Evolutionary conservation across 1,284 basidiomycete genomes (phyloP).

Genomic region (Phaffia rhodozyma): DNA sequence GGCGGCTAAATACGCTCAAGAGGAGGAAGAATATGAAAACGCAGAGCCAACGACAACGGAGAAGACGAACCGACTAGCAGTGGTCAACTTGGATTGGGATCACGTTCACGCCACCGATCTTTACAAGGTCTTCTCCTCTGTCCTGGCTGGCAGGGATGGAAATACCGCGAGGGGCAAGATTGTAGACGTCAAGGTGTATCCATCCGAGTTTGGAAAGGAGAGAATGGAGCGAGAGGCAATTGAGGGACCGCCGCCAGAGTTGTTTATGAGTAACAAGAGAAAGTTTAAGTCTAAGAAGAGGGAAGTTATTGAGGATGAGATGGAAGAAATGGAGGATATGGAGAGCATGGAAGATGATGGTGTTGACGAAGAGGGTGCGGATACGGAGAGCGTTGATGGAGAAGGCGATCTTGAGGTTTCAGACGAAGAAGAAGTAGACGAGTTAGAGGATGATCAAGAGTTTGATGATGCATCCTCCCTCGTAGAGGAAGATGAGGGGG

Average conservation of each 20-base stretch:
- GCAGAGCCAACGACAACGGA: conserved; percentile 29
- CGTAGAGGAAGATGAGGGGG: conserved; percentile 29
- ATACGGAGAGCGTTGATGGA: conserved; percentile 22
- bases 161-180: conserved; percentile 45
- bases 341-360: conserved; percentile 17
- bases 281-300: conserved; percentile 17
- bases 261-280: conserved; percentile 51
- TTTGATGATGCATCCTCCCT: conserved; percentile 25
- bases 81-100: conserved; percentile 98
- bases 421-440: conserved; percentile 25
- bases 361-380: conserved; percentile 18
- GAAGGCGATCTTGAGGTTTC: conserved; percentile 21
- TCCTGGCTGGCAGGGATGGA: conserved; percentile 41
- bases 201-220: conserved; percentile 85
- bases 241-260: conserved; percentile 77
- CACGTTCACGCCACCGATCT: conserved; percentile 81
- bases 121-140: conserved; percentile 84
- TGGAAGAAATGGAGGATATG: conserved; percentile 16
- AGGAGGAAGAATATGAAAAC: conserved; percentile 29
- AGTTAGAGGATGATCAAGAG: conserved; percentile 28
- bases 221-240: conserved; percentile 75
- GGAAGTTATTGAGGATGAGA: conserved; percentile 20
- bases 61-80: conserved; percentile 62
- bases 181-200: conserved; percentile 69
- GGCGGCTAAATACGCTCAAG: conserved; percentile 21